phyloP scores from a whole-genome alignment of 2,329 filamentous ascomycete genomes.

The Calonectria naviculata region DNA sequence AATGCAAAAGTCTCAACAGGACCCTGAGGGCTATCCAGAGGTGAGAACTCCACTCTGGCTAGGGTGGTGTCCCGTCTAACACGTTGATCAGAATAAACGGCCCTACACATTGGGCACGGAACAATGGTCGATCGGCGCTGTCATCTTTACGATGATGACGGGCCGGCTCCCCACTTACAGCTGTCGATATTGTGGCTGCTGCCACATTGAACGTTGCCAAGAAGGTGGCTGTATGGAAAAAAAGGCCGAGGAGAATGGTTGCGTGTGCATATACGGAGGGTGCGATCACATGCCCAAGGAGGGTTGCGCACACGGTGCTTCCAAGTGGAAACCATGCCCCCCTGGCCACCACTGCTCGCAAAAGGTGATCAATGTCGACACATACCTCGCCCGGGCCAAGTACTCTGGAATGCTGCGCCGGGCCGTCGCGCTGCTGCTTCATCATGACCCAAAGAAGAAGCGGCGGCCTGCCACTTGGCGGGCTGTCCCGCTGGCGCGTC shows the following conservation, averaged over 20 bases:
- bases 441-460: slow-evolving; percentile 30
- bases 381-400: slow-evolving; percentile 35
- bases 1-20: not conserved
- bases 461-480: not conserved
- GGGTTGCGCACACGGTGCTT: slow-evolving; percentile 19
- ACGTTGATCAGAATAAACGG: slow-evolving; percentile 38
- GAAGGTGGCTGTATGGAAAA: slow-evolving; percentile 41
- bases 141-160: slow-evolving; percentile 57
- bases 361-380: slow-evolving; percentile 45
- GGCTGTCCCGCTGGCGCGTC: slow-evolving; percentile 21
- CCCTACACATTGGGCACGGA: slow-evolving; percentile 52
- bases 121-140: slow-evolving; percentile 49
- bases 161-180: slow-evolving; percentile 28
- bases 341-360: slow-evolving; percentile 32
- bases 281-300: slow-evolving; percentile 31
- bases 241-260: slow-evolving; percentile 22
- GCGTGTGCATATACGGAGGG: slow-evolving; percentile 36
- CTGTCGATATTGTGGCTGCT: slow-evolving; percentile 37
- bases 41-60: slow-evolving; percentile 10
- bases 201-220: slow-evolving; percentile 44
- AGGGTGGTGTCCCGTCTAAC: not conserved
- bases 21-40: slow-evolving; percentile 21
- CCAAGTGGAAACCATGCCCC: slow-evolving; percentile 27
- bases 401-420: slow-evolving; percentile 42
- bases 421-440: slow-evolving; percentile 39